Evolutionary conservation across 345 rosid species (phyloP), one percentile per base, ranked within the genome.

Genomic region (Corchorus capsularis): DNA sequence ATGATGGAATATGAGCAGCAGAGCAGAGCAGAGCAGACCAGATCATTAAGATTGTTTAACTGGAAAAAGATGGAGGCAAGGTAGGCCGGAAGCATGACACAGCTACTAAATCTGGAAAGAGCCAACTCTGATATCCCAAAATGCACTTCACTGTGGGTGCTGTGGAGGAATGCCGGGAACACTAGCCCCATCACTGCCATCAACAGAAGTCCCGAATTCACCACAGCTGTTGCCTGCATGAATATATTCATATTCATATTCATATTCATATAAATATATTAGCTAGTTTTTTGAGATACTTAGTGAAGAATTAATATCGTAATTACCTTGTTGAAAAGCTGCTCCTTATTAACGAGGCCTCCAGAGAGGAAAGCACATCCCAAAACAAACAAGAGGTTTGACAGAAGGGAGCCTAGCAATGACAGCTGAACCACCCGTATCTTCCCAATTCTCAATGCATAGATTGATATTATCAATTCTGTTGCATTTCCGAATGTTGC

Each of bases 401-500:
- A 95, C 74, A 95, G 82, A 69, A 95, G 91, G 1, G 99, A 95
- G 49, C 99, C 99, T 9, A 95, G 83, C 57, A 95, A 80, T 0
- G 99, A 88, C 64, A 90, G 87, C 85, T 95, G 98, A 83, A 95
- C 99, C 75, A 95, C 93, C 0, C 97, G 92, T 64, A 87, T 86
- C 97, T 89, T 93, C 72, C 89, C 88, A 45, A 63, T 82, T 82
- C 80, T 89, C 79, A 93, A 77, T 60, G 99, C 98, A 72, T 90
- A 90, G 55, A 92, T 88, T 11, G 97, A 93, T 84, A 95, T 90
- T 70, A 95, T 93, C 81, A 95, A 75, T 76, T 95, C 98, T 5
- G 97, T 95, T 20, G 96, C 99, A 80, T 95, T 95, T 67, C 99
- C 99, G 81, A 93, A 93, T 66, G 98, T 93, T 39, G 99, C 99